Evolutionary conservation across 495 filamentous ascomycete genomes (phyloP), one percentile per base, ranked within the genome.

Genomic region (Schizothecium vesticola): DNA sequence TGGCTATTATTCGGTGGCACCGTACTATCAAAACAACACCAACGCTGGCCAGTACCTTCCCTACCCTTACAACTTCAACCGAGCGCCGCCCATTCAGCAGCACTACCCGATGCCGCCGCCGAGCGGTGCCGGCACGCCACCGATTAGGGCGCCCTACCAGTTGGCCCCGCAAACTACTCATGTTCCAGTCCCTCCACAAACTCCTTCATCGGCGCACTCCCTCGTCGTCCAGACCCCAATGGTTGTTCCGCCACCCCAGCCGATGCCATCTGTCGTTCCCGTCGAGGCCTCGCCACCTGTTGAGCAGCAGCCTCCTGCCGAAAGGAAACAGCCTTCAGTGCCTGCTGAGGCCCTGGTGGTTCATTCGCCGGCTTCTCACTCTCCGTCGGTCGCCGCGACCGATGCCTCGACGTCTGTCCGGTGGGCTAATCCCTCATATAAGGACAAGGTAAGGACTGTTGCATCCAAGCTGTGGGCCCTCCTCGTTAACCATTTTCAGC

Each of bases 401-500:
- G 43, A n/a, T n/a, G 16, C 7, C 43, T 51, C 16, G 43, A n/a
- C 12, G 33, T 43, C 33, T 16, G 6, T n/a, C 19, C 43, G 19
- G 19, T 51, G 16, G 16, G 43, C 43, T 51, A 51, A 8, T n/a
- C 4, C 19, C 16, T 8, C 19, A 51, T 51, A n/a, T 51, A 19
- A 2, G 43, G 19, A n/a, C 9, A 51, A 8, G 43, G 43, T 51
- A 51, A 51, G 43, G 16, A 13, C 65, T 23, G 65, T n/a, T 7
- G n/a, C 63, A 16, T 29, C 36, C 22, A 31, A 25, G 23, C 59
- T 7, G 23, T 22, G 21, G 21, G 8, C 12, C 19, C 4, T 26
- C 13, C 7, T 24, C 57, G 43, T 72, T 80, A 65, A 80, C 55
- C 23, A 11, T 60, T 23, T 68, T 25, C 71, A 92, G 88, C 80